A percentile compares a stretch with the other conserved stretches of the same genome.
Evolutionary conservation across 805 yeast genomes (phyloP).

Genomic region (Kodamaea laetipori): DNA sequence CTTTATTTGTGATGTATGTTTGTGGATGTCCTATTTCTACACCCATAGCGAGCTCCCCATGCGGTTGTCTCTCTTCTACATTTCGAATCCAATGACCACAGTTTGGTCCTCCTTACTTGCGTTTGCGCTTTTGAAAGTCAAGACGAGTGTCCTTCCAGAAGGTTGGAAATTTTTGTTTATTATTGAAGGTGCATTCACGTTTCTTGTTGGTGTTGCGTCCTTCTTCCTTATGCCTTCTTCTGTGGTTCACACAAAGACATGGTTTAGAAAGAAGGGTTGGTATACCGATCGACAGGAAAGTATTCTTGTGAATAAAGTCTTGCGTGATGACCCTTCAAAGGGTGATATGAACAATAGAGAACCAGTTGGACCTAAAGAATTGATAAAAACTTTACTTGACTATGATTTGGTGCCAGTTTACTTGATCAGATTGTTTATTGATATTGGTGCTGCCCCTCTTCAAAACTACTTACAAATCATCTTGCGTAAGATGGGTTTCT

Average conservation of each 20-base stretch:
- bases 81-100: constrained; percentile 51
- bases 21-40: constrained; percentile 70
- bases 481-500: constrained; percentile 46
- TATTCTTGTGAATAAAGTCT: constrained; percentile 30
- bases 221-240: constrained; percentile 53
- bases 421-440: constrained; percentile 25
- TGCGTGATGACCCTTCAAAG: constrained; percentile 33
- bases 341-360: constrained; percentile 36
- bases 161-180: constrained; percentile 32
- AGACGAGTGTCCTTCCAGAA: constrained; percentile 16
- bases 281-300: constrained; percentile 30
- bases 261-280: constrained; percentile 30
- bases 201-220: constrained; percentile 24
- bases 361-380: constrained; percentile 22
- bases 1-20: constrained; percentile 57
- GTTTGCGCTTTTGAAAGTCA: constrained; percentile 53
- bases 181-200: constrained; percentile 26
- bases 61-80: constrained; percentile 62
- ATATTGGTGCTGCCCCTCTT: constrained; percentile 23
- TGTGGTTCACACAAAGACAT: constrained; percentile 36
- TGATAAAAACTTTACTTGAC: constrained; percentile 24
- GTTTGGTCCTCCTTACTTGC: constrained; percentile 50
- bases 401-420: constrained; percentile 33
- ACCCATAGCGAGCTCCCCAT: constrained; percentile 59
- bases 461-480: constrained; percentile 16